phyloP scores from a whole-genome alignment of 2,329 filamentous ascomycete genomes.

The Exophiala calicioides region DNA sequence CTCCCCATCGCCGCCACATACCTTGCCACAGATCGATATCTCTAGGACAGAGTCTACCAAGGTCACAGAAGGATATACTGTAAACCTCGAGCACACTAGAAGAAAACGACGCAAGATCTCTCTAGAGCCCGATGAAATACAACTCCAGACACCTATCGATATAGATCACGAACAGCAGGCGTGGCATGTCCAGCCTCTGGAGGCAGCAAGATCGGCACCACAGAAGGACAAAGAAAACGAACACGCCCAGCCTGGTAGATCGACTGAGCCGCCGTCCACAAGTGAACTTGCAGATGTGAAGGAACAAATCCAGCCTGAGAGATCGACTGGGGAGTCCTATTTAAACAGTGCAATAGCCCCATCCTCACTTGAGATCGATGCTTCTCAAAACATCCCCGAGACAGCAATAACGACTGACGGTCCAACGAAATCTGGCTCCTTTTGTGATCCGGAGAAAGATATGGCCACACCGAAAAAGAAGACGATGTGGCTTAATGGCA shows the following conservation, averaged over 20 bases:
- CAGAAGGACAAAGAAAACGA: not conserved
- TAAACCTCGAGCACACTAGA: conserved; percentile 15
- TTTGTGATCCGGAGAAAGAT: conserved; percentile 2
- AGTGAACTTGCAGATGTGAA: not conserved
- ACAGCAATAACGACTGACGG: not conserved
- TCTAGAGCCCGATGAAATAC: conserved; percentile 2
- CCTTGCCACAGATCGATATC: not conserved
- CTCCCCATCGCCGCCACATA: not conserved
- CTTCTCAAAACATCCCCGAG: not conserved
- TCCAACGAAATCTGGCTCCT: not conserved
- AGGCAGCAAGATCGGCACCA: conserved; percentile 9
- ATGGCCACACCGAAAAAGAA: conserved; percentile 57
- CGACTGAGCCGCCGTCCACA: not conserved
- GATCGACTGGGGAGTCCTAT: not conserved
- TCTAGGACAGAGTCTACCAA: not conserved
- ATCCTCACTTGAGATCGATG: not conserved
- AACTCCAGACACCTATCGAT: not conserved
- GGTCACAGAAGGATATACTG: conserved; percentile 4
- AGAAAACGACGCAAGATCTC: conserved; percentile 26
- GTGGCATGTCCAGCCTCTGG: conserved; percentile 18
- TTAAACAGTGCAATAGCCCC: too few relatives aligned
- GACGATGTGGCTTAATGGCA: conserved; percentile 43
- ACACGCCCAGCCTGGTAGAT: not conserved
- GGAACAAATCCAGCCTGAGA: not conserved
- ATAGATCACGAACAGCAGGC: conserved; percentile 1